These are phyloP conservation scores for Huntiella omanensis DNA, from an alignment of 2,329 filamentous ascomycete species.

Conservation along the genomic window DNA sequence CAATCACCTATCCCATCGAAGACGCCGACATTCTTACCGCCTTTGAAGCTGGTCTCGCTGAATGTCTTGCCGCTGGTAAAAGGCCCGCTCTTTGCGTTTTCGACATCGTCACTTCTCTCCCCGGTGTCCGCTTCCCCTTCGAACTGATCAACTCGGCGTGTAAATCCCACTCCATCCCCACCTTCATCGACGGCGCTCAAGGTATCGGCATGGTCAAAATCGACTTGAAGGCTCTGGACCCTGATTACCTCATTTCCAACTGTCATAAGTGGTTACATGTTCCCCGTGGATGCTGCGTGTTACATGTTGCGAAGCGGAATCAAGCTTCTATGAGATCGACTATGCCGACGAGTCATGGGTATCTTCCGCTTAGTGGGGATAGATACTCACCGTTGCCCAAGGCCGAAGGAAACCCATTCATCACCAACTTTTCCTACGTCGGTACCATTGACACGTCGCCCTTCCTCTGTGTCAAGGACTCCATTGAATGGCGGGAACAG, in stretches of 20 bases:
- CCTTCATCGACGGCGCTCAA: slow-evolving; percentile 70
- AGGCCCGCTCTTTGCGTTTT: slow-evolving; percentile 42
- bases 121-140: slow-evolving; percentile 66
- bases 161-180: slow-evolving; percentile 46
- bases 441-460: slow-evolving; percentile 58
- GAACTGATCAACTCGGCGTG: slow-evolving; percentile 47
- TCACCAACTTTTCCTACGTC: slow-evolving; percentile 55
- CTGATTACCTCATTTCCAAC: slow-evolving; percentile 78
- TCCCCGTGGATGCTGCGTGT: slow-evolving; percentile 61
- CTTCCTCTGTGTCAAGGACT: slow-evolving; percentile 52
- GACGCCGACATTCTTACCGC: slow-evolving; percentile 44
- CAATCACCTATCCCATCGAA: slow-evolving; percentile 47
- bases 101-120: slow-evolving; percentile 62
- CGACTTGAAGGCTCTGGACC: slow-evolving; percentile 45
- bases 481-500: slow-evolving; percentile 49
- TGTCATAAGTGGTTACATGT: slow-evolving; percentile 81
- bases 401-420: slow-evolving; percentile 36
- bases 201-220: slow-evolving; percentile 61
- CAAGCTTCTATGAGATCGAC: slow-evolving; percentile 57
- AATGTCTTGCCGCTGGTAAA: slow-evolving; percentile 35
- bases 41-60: slow-evolving; percentile 40
- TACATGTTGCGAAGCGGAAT: slow-evolving; percentile 61
- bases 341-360: slow-evolving; percentile 67
- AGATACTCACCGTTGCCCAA: slow-evolving; percentile 19
- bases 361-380: slow-evolving; percentile 26